Conservation (phyloP, 1,284 basidiomycete genomes). For the Sporisorium scitamineum region DNA sequence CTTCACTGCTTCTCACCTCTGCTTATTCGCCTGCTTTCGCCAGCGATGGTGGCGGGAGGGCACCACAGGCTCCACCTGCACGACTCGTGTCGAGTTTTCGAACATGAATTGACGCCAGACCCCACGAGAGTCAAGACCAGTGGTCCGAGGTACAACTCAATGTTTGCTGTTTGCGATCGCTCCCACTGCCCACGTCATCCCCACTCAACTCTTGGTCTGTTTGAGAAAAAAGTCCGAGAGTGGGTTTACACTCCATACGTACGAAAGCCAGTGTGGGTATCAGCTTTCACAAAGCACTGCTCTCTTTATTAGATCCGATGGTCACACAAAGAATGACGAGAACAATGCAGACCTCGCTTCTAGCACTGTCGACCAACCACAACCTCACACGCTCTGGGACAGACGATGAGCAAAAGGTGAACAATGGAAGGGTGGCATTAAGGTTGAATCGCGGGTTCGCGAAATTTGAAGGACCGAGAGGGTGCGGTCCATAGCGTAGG, state of each 20-base stretch:
- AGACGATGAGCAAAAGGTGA: background rate
- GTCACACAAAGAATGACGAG: background rate
- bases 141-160: too few relatives aligned
- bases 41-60: background rate
- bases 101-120: too few relatives aligned
- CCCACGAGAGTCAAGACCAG: too few relatives aligned
- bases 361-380: background rate
- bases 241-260: too few relatives aligned
- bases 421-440: background rate
- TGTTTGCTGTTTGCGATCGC: too few relatives aligned
- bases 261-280: too few relatives aligned
- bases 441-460: background rate
- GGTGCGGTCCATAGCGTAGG: too few relatives aligned
- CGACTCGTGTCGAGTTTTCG: background rate
- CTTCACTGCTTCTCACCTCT: background rate
- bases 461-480: background rate
- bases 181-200: too few relatives aligned
- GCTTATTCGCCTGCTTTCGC: background rate
- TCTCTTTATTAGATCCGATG: too few relatives aligned
- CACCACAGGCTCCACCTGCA: conserved; percentile 4
- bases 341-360: background rate
- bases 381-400: background rate
- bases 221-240: too few relatives aligned
- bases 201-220: too few relatives aligned
- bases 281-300: too few relatives aligned